Base-by-base conservation (phyloP, 176 grass and related monocot species). In the Melocanna baccifera region DNA sequence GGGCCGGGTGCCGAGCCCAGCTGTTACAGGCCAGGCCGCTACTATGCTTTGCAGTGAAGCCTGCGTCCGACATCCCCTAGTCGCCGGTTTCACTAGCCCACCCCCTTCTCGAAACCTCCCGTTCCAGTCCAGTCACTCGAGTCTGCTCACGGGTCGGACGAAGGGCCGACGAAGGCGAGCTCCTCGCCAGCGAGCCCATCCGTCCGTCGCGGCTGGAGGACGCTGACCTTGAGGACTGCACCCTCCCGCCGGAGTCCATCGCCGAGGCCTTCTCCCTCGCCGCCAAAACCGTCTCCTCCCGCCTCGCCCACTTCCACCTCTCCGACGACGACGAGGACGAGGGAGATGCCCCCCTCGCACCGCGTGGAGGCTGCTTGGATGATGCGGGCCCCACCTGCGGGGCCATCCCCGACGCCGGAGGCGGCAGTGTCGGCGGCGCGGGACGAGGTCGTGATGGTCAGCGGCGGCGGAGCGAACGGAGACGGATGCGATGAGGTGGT, bases 181-280 rank as follows among this genome's bases (percentile, higher is more conserved):
- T 73, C 25, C 25, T 72, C 2, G 14, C 46, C 1, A 66, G 59
- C 25, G 78, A 68, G 28, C 43, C 50, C 56, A 86, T 94, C 34
- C 57, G 30, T 1, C 91, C 91, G 20, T 91, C 89, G 12, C 76
- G 57, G 23, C 66, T 93, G 39, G 95, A 97, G 71, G 95, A 91
- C 30, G 93, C 96, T 2, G 96, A 89, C 6, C 91, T 95, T 1
- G 96, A 98, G 85, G 91, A 98, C 80, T 93, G 96, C 67, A 93
- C 92, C 2, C 92, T 94, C n/a, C 93, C 91, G 10, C 88, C 86
- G n/a, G 93, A 95, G 19, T 95, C 93, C 72, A 93, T 98, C 55
- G 88, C 90, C 36, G 77, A 95, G 87, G 96, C 93, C 34, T 93
- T 98, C 89, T 86, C 89, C 64, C 91, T 86, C 59, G 91, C 96